Percentiles rank a stretch among this genome's conserved stretches.
Evolutionary conservation across 345 rosid species (phyloP).

Genomic region (Cardamine occulta): DNA sequence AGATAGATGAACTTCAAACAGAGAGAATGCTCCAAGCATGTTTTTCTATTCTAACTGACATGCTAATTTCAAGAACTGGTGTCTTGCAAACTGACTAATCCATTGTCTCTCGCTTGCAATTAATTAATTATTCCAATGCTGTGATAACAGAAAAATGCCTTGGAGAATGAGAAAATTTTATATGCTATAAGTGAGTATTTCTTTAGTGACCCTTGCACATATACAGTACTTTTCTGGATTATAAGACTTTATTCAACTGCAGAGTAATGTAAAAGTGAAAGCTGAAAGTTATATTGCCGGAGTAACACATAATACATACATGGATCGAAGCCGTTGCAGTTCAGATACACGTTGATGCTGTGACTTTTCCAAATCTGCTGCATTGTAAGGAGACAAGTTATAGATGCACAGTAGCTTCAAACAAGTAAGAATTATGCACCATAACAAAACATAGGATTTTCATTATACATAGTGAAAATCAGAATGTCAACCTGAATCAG

Average conservation of each 20-base stretch:
- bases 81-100: slow-evolving; percentile 97
- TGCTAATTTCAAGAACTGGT: slow-evolving; percentile 86
- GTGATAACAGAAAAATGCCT: slow-evolving; percentile 32
- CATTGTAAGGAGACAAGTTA: too few relatives aligned
- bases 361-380: slow-evolving; percentile 80
- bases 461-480: too few relatives aligned
- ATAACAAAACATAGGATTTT: too few relatives aligned
- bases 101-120: slow-evolving; percentile 87
- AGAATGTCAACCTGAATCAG: too few relatives aligned
- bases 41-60: slow-evolving; percentile 81
- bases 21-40: slow-evolving; percentile 88
- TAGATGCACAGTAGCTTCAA: too few relatives aligned
- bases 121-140: slow-evolving; percentile 62
- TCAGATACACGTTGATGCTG: slow-evolving; percentile 93
- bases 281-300: not conserved
- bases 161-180: slow-evolving; percentile 3
- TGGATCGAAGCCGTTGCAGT: slow-evolving; percentile 88
- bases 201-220: slow-evolving; percentile 6
- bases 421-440: too few relatives aligned
- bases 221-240: not conserved
- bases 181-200: not conserved
- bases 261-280: not conserved
- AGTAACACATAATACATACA: slow-evolving; percentile 42
- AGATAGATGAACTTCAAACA: slow-evolving; percentile 13
- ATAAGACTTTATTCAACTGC: slow-evolving; percentile 7